Conservation (phyloP, 202 grass and related monocot species). For the Thinopyrum obtusiflorum region DNA sequence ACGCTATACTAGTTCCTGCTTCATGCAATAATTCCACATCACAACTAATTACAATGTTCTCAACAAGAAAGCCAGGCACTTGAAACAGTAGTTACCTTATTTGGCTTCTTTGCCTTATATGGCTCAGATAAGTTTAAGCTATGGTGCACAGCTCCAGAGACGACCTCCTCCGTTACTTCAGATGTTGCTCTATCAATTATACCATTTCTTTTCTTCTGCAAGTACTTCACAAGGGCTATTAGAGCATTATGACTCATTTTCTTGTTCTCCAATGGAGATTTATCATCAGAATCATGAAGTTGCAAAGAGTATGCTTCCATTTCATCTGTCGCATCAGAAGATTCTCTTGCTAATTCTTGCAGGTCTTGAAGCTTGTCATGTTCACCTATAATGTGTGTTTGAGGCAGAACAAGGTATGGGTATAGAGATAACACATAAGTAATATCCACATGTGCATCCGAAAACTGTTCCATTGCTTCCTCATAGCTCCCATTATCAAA, state of each 20-base stretch:
- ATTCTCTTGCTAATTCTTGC: slow-evolving; percentile 70
- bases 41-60: background rate
- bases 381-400: slow-evolving; percentile 57
- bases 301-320: slow-evolving; percentile 66
- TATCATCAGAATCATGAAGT: slow-evolving; percentile 71
- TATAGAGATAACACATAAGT: slow-evolving; percentile 85
- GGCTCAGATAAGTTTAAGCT: slow-evolving; percentile 77
- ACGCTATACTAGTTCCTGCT: slow-evolving; percentile 21
- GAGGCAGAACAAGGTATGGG: slow-evolving; percentile 76
- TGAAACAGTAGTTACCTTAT: slow-evolving; percentile 54
- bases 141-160: slow-evolving; percentile 88
- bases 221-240: slow-evolving; percentile 86
- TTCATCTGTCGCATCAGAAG: slow-evolving; percentile 88
- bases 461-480: slow-evolving; percentile 93
- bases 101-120: slow-evolving; percentile 68
- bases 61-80: slow-evolving; percentile 11
- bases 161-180: slow-evolving; percentile 95
- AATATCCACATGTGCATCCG: slow-evolving; percentile 89
- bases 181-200: slow-evolving; percentile 94
- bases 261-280: slow-evolving; percentile 65
- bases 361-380: slow-evolving; percentile 61
- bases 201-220: slow-evolving; percentile 92
- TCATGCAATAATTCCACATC: slow-evolving; percentile 14
- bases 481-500: slow-evolving; percentile 92
- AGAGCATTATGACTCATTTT: slow-evolving; percentile 92